Base-by-base conservation (phyloP, 345 rosid species). In the Syzygium grande region DNA sequence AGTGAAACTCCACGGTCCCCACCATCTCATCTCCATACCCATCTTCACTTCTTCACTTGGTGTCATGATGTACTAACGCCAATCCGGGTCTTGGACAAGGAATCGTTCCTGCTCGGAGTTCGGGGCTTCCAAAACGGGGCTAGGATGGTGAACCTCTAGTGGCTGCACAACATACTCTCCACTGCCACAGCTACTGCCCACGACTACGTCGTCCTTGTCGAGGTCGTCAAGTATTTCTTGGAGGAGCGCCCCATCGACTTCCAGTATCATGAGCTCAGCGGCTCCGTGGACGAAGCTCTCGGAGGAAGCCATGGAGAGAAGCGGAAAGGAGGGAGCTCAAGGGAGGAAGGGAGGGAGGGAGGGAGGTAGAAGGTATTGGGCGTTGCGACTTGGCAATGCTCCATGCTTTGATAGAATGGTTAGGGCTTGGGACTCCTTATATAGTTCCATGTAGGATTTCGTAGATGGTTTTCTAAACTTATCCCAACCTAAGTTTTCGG, bases 151-250 rank as follows among this genome's bases (percentile, higher is more conserved):
- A 73, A 38, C 22, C 65, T 68, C 84, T 13, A 23, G 73, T 41
- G 58, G 55, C 88, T 52, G 88, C 21, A 51, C 17, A 38, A 16
- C 49, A 8, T 77, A 54, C 55, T 51, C 85, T 13, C 22, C 53
- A 14, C 87, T 12, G 2, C 29, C 34, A 4, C 61, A 34, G 51
- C 83, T 52, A 22, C 56, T 34, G 4, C 89, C 56, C 4, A 30
- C 54, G 43, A 25, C 88, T 65, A 49, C 16, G 2, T 27, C 29
- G 15, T 87, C 91, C n/a, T 58, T 85, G 19, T 88, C 86, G 6
- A 88, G 77, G 61, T 88, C 91, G 43, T 88, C 89, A 5, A 88
- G 89, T 54, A 85, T 56, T 55, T 84, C 79, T 65, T 87, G 63
- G 51, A 90, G 88, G 29, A 90, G 87, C 25, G 86, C 54, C 52